Conservation (phyloP, 345 rosid genomes). For the Eucalyptus curtisii region DNA sequence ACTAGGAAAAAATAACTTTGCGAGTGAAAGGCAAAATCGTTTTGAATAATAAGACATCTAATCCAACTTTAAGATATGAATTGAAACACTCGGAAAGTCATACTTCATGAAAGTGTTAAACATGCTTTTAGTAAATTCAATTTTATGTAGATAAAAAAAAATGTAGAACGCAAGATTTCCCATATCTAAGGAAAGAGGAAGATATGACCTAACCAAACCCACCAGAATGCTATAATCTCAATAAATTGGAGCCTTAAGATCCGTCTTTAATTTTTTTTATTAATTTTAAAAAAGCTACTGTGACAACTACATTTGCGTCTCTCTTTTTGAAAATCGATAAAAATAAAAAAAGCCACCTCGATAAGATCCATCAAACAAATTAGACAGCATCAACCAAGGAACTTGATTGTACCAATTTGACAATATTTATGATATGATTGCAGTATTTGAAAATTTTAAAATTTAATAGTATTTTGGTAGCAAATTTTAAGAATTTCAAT, state of each 20-base stretch:
- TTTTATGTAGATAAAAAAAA: not conserved
- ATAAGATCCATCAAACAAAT: fast-evolving
- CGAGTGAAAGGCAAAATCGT: not conserved
- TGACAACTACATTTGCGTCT: not conserved
- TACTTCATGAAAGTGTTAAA: not conserved
- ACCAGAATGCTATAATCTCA: not conserved
- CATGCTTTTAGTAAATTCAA: not conserved
- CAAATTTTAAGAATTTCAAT: not conserved
- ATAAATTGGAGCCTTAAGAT: not conserved
- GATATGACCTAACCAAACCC: not conserved
- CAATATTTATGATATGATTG: not conserved
- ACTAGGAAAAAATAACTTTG: not conserved
- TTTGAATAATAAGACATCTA: not conserved
- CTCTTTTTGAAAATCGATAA: not conserved
- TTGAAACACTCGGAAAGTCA: not conserved
- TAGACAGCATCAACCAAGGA: fast-evolving
- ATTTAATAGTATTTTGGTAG: not conserved
- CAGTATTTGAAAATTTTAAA: not conserved
- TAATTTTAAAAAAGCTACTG: not conserved
- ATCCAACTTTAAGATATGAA: not conserved
- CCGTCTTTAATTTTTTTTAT: not conserved
- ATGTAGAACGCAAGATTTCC: not conserved
- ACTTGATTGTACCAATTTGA: not conserved
- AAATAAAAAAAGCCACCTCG: not conserved
- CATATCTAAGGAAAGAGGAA: not conserved